Base-by-base conservation (phyloP, 208 protist genomes). In the Trypanosoma avium region DNA sequence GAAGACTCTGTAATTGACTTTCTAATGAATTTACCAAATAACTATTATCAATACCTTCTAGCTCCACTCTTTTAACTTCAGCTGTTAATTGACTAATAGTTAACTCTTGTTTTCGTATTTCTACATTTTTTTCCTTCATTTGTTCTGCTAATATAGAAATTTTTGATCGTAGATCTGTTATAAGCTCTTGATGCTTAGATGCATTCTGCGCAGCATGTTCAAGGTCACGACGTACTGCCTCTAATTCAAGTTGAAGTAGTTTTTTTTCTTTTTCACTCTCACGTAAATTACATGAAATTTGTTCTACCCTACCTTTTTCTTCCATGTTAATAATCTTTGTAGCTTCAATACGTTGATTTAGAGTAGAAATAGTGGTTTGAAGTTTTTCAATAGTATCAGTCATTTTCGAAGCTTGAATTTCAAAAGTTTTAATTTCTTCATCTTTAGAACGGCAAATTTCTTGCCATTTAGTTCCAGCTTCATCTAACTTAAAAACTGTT, bases 381-480 rank as follows among this genome's bases (percentile, higher is more conserved):
- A 94, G 57, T 38, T 80, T 71, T 61, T 91, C 88, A 66, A 85
- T 81, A 0, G 73, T 82, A 13, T 71, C 54, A 2, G 52, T 33
- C 32, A 83, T 72, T 35, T 82, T 77, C 29, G 59, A 70, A 19
- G 86, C 56, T 47, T 80, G 73, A 2, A 77, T 62, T 45, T 86
- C 77, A 0, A 90, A 64, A 2, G 78, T 65, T 19, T 86, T 74
- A 29, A 90, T 81, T 68, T 91, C 88, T 1, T 77, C 81, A 13
- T 94, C 88, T 59, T 94, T 94, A 15, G 80, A 61, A 56, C 65
- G 59, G 8, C 87, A 77, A 24, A 74, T 79, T 48, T 90, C 84
- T 29, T 81, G 75, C 66, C 80, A 81, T 24, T 92, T 90, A 24
- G 68, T 75, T 1, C 81, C 78, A 2, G 82, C 88, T 35, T 82